Base-by-base conservation (phyloP, 345 rosid genomes). In the Aurinia saxatilis region DNA sequence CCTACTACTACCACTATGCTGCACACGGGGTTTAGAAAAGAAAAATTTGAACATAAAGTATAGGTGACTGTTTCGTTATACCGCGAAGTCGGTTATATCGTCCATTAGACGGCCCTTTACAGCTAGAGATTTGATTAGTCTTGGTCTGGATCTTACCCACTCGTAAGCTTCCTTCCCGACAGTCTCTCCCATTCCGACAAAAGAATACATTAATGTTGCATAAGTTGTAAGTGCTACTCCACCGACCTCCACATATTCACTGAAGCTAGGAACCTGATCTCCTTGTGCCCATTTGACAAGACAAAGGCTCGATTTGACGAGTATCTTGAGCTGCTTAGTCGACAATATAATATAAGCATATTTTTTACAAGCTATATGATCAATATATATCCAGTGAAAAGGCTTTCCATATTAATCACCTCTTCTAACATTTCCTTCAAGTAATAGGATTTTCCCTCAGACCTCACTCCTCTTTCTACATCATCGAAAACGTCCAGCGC, bases 131-230 rank as follows among this genome's bases (percentile, higher is more conserved):
- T 13, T 41, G 46, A 55, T 16, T 7, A 55, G 27, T 10, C 5
- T 66, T 1, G 70, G 70, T 37, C 63, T 44, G 0, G 63, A 55
- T 13, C 37, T 46, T 45, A 66, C 37, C 63, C 56, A 66, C 37
- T 55, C 38, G 2, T 42, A 66, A 9, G 70, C 56, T 11, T 66
- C 55, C 1, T 66, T 46, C n/a, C 63, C 55, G 6, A 19, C 46
- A 7, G 13, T 27, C 8, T 35, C 54, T 33, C 56, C 63, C 55
- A 66, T 45, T 53, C 63, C 55, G 0, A 66, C 40, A 27, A 66
- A 55, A 16, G 41, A 40, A 42, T 13, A 64, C 34, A 42, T 42
- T 31, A 52, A 11, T 0, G 60, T 40, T 40, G 60, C 50, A 39
- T 64, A 51, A 1, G 33, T 19, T 0, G 41, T 41, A 31, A 64